Evolutionary conservation across 139 green algal genomes (phyloP), one percentile per base, ranked within the genome.

Genomic region (Ulvella scutata): DNA sequence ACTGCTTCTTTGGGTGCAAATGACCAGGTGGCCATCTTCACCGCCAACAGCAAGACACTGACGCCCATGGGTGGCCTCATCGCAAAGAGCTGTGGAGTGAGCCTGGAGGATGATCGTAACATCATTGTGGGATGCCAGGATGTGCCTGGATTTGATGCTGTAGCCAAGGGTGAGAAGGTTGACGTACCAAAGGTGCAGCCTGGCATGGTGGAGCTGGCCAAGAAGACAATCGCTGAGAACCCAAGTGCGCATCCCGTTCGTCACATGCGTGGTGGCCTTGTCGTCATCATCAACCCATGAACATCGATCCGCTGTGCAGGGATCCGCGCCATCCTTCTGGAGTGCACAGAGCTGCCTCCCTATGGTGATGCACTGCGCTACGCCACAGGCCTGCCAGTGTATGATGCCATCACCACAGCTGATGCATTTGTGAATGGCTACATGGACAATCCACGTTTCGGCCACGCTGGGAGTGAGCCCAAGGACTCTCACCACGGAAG

Each of bases 281-380:
- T n/a, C n/a, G n/a, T n/a, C n/a, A n/a, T n/a, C n/a, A n/a, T n/a
- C n/a, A n/a, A n/a, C n/a, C n/a, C n/a, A n/a, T n/a, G n/a, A n/a
- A n/a, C n/a, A n/a, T n/a, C n/a, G n/a, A n/a, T n/a, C n/a, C n/a
- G n/a, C n/a, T n/a, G n/a, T n/a, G n/a, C n/a, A n/a, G n/a, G n/a
- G n/a, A 23, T 67, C 51, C 51, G 51, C 51, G 51, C 51, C 13
- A 67, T 67, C 51, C 51, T 67, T 26, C 51, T 67, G 4, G 51
- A 67, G 51, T 67, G 51, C 51, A 67, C 51, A 26, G 51, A 67
- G 51, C 51, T 67, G 51, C 51, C 51, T n/a, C 51, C 51, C n/a
- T 67, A 67, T 26, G 51, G n/a, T 26, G 51, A 67, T 26, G 51
- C 51, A 26, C 51, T 67, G 51, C 51, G 51, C 1, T 26, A 26